These are phyloP conservation scores for Candolleomyces efflorescens DNA, from an alignment of 768 basidiomycete species.

Conservation along the genomic window DNA sequence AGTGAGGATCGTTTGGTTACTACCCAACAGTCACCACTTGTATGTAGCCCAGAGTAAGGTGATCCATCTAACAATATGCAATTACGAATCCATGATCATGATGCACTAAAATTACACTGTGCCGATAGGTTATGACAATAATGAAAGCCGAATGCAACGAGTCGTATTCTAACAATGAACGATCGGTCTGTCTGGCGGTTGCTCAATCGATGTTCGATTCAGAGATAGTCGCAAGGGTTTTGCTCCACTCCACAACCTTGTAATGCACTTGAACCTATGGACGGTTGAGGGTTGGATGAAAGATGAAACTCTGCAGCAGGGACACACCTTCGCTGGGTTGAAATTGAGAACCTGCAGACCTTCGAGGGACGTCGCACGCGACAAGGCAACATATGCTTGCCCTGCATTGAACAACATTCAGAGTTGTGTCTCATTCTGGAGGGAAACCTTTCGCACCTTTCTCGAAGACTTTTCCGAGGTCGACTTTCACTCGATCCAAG, in stretches of 20 bases:
- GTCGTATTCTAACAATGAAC: too few species aligned
- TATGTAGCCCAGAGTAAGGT: too few species aligned
- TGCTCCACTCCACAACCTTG: slow-evolving; percentile 70
- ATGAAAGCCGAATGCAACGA: too few species aligned
- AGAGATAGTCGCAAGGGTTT: slow-evolving; percentile 52
- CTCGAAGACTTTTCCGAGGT: slow-evolving; percentile 90
- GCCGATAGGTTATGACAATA: too few species aligned
- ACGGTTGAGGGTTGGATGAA: background rate
- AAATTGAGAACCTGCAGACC: slow-evolving; percentile 86
- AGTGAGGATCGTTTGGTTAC: too few species aligned
- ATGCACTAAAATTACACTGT: too few species aligned
- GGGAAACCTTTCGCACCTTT: slow-evolving; percentile 50
- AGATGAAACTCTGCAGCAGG: background rate
- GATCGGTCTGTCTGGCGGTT: too few species aligned
- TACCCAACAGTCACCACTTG: too few species aligned
- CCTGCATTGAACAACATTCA: slow-evolving; percentile 35
- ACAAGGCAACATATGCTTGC: slow-evolving; percentile 89
- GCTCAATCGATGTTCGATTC: background rate
- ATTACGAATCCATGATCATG: too few species aligned
- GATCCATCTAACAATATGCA: too few species aligned
- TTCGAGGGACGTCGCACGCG: slow-evolving; percentile 81
- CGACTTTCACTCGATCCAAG: slow-evolving; percentile 90
- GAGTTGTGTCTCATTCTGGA: background rate
- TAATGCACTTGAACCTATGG: slow-evolving; percentile 65
- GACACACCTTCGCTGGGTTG: slow-evolving; percentile 60